phyloP scores from a whole-genome alignment of 306 rosid species.

The Rosa chinensis region DNA sequence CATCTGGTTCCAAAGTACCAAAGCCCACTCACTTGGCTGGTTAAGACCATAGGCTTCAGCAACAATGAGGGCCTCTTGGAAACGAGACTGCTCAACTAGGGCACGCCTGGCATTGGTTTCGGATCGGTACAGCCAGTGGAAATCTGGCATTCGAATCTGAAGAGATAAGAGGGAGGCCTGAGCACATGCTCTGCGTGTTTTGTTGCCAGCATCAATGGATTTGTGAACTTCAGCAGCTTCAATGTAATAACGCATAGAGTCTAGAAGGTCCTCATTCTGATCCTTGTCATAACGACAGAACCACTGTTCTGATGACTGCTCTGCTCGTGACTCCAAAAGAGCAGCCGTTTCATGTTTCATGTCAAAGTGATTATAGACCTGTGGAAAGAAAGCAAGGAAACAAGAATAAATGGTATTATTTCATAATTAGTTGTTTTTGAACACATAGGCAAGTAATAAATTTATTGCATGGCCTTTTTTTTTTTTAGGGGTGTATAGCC shows the following conservation, averaged over 20 bases:
- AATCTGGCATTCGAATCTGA: conserved; percentile 96
- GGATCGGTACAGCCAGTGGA: conserved; percentile 74
- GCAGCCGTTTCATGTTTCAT: conserved; percentile 97
- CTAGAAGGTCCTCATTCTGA: conserved; percentile 87
- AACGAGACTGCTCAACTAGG: conserved; percentile 90
- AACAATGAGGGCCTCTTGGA: conserved; percentile 91
- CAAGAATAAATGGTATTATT: neutral
- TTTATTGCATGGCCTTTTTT: neutral
- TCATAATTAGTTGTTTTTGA: neutral
- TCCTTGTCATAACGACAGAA: conserved; percentile 67
- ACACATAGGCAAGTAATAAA: neutral
- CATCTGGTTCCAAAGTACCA: conserved; percentile 98
- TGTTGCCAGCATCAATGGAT: conserved; percentile 95
- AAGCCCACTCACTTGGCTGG: conserved; percentile 97
- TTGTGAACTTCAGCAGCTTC: conserved; percentile 98
- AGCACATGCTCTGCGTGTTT: conserved; percentile 82
- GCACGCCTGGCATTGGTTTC: conserved; percentile 90
- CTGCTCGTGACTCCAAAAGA: conserved; percentile 84
- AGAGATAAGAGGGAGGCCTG: conserved; percentile 94
- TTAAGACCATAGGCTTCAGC: conserved; percentile 96
- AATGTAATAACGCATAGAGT: conserved; percentile 88
- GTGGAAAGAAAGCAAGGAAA: conserved; percentile 21
- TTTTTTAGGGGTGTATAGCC: neutral
- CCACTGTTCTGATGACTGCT: conserved; percentile 79
- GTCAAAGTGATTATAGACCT: conserved; percentile 96